Percentiles rank a stretch among this genome's conserved stretches.
Conservation (phyloP, 371 early-diverging fungal genomes). For the Parasitella parasitica region DNA sequence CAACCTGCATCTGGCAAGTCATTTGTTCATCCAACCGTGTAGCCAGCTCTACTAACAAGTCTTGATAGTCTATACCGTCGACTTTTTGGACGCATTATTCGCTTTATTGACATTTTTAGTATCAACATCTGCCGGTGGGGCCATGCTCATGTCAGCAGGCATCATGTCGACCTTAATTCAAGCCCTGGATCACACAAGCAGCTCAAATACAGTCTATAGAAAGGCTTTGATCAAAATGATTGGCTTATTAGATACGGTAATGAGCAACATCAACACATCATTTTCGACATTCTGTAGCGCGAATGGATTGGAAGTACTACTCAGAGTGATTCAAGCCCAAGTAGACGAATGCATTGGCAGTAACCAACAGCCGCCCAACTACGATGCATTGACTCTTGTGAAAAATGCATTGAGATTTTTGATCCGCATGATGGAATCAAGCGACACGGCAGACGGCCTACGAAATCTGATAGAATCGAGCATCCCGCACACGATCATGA, state of each 20-base stretch:
- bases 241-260: conserved; percentile 74
- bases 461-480: conserved; percentile 91
- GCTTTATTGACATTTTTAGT: conserved; percentile 72
- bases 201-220: not conserved
- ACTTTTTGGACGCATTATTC: conserved; percentile 83
- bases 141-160: conserved; percentile 89
- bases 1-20: conserved; percentile 1
- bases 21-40: no score
- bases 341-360: conserved; percentile 41
- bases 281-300: conserved; percentile 79
- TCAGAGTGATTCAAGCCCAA: conserved; percentile 71
- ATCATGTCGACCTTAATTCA: conserved; percentile 75
- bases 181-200: conserved; percentile 33
- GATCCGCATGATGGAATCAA: conserved; percentile 90
- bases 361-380: not conserved
- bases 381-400: conserved; percentile 43
- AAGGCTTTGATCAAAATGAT: conserved; percentile 70
- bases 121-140: conserved; percentile 77
- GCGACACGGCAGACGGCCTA: conserved; percentile 85
- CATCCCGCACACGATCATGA: conserved; percentile 75
- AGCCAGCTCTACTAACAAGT: no score
- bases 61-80: conserved; percentile 49
- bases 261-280: conserved; percentile 71
- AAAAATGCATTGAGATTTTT: conserved; percentile 88
- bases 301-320: conserved; percentile 76